Conservation (phyloP, 2,329 filamentous ascomycete species). For the Verticillium tricorpus region DNA sequence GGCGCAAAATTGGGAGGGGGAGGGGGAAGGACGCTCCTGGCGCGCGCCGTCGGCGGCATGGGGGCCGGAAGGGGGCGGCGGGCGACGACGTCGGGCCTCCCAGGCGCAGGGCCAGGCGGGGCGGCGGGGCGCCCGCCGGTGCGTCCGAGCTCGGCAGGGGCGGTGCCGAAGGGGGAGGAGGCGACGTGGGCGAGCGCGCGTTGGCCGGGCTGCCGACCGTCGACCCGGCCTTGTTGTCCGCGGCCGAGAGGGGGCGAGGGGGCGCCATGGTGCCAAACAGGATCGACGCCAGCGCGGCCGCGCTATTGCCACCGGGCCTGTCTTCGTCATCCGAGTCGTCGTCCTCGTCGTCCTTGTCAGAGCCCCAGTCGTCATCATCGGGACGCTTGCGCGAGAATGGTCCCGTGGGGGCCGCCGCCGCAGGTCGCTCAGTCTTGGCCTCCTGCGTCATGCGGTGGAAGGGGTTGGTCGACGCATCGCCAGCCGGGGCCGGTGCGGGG, state of each 20-base stretch:
- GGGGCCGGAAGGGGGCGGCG: slow-evolving; percentile 32
- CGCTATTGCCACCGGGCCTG: slow-evolving; percentile 72
- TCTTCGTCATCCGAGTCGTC: slow-evolving; percentile 71
- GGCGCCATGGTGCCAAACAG: slow-evolving; percentile 97
- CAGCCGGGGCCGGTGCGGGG: slow-evolving; percentile 27
- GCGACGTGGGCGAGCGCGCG: slow-evolving; percentile 28
- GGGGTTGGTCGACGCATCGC: slow-evolving; percentile 79
- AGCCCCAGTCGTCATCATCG: slow-evolving; percentile 78
- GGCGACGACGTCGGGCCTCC: slow-evolving; percentile 10
- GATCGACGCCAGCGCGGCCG: slow-evolving; percentile 89
- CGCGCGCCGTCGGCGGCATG: slow-evolving; percentile 21
- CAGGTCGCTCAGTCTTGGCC: slow-evolving; percentile 33
- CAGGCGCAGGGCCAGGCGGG: slow-evolving; percentile 11
- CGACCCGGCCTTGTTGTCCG: slow-evolving; percentile 61
- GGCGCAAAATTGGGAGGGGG: slow-evolving; percentile 25
- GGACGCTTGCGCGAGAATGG: slow-evolving; percentile 50
- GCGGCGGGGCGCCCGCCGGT: slow-evolving; percentile 17
- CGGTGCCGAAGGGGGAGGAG: slow-evolving; percentile 24
- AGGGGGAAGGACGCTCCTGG: slow-evolving; percentile 25
- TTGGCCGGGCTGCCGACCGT: slow-evolving; percentile 33
- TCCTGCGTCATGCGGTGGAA: slow-evolving; percentile 84
- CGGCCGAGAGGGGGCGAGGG: slow-evolving; percentile 79
- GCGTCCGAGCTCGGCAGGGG: slow-evolving; percentile 20
- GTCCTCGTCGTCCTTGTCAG: slow-evolving; percentile 54
- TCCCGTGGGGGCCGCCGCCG: slow-evolving; percentile 36